These are phyloP conservation scores for Trichosporon coremiiforme DNA, from an alignment of 1,284 basidiomycete genomes.

Conservation along the genomic window DNA sequence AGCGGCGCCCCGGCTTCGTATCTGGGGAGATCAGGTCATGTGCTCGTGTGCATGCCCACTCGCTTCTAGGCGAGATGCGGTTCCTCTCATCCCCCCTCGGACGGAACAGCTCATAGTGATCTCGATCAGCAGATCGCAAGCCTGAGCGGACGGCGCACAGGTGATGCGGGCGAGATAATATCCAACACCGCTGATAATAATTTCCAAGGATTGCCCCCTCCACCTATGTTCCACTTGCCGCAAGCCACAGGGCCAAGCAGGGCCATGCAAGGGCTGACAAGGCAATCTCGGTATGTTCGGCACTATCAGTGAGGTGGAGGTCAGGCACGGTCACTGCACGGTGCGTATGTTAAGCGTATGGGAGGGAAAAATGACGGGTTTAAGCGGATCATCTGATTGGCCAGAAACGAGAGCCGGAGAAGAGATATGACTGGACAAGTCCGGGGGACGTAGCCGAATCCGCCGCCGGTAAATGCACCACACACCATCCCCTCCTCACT, in stretches of 20 bases:
- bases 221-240: not conserved
- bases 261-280: not conserved
- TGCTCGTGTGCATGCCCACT: not conserved
- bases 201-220: conserved; percentile 7
- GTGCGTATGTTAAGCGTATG: not conserved
- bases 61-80: too few relatives aligned
- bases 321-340: not conserved
- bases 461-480: not conserved
- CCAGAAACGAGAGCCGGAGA: not conserved
- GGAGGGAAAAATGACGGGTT: not conserved
- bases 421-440: not conserved
- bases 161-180: conserved; percentile 8
- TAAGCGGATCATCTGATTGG: not conserved
- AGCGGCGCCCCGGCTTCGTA: conserved; percentile 1
- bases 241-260: not conserved
- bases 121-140: not conserved
- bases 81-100: not conserved
- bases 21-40: not conserved
- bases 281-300: conserved; percentile 17
- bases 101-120: not conserved
- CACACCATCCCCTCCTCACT: not conserved
- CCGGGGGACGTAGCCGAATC: not conserved
- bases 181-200: conserved; percentile 12
- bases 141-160: too few relatives aligned
- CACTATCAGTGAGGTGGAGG: conserved; percentile 11